Conservation (phyloP, 495 filamentous ascomycete species). For the Jackrogersella minutella region DNA sequence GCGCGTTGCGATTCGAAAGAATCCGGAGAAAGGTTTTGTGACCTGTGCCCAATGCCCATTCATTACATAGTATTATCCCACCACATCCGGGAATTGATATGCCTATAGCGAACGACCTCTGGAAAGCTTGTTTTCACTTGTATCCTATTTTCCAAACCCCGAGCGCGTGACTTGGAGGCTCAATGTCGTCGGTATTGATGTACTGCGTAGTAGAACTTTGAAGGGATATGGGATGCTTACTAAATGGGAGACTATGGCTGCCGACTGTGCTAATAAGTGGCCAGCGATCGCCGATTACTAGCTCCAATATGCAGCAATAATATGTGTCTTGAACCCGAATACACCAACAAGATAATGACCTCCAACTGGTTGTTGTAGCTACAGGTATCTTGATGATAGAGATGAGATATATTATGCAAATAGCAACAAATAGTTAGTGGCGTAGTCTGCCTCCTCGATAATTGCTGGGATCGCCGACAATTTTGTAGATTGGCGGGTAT, state of each 20-base stretch:
- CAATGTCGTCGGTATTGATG: slow-evolving; percentile 9
- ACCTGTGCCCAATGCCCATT: too few relatives aligned
- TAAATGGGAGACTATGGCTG: slow-evolving; percentile 17
- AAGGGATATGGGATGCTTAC: slow-evolving; percentile 37
- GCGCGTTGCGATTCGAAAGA: slow-evolving; percentile 22
- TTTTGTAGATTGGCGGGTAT: slow-evolving; percentile 3
- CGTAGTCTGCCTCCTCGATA: neutral
- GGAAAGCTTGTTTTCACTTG: slow-evolving; percentile 35
- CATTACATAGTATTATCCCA: slow-evolving; percentile 17
- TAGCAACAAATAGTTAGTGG: neutral
- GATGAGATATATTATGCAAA: neutral
- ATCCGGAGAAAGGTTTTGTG: slow-evolving; percentile 7
- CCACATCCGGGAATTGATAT: slow-evolving; percentile 28
- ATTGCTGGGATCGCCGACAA: neutral
- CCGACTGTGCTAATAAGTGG: slow-evolving; percentile 13
- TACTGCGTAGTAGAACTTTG: too few relatives aligned
- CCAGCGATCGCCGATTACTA: slow-evolving; percentile 38
- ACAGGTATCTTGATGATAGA: slow-evolving; percentile 3
- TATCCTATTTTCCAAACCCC: slow-evolving; percentile 26
- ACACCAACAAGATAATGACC: slow-evolving; percentile 4
- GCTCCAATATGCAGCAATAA: slow-evolving; percentile 29
- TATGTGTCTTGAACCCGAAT: slow-evolving; percentile 19
- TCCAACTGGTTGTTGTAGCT: slow-evolving; percentile 16
- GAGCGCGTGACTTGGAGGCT: slow-evolving; percentile 5
- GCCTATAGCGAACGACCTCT: slow-evolving; percentile 19